Evolutionary conservation across 2,329 filamentous ascomycete species (phyloP).

Genomic region (Penicillium sp.): DNA sequence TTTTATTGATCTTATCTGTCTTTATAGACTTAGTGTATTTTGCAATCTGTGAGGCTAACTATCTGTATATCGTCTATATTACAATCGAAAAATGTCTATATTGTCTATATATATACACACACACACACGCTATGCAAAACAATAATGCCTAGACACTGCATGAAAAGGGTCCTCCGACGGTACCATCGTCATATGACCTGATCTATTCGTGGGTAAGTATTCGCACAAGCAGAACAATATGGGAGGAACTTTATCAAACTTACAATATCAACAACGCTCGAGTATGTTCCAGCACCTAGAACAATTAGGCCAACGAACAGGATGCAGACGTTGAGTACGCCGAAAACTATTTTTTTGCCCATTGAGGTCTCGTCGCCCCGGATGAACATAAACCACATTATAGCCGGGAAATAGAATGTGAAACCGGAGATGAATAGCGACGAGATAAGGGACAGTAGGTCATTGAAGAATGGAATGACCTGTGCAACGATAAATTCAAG

Average conservation of each 20-base stretch:
- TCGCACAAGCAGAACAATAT: background rate
- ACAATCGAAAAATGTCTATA: background rate
- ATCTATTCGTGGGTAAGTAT: background rate
- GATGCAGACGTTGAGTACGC: background rate
- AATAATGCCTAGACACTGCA: background rate
- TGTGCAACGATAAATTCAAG: background rate
- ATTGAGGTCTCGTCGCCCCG: background rate
- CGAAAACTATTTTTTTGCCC: background rate
- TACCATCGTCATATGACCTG: background rate
- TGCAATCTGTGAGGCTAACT: background rate
- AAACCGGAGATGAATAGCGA: background rate
- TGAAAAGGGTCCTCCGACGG: background rate
- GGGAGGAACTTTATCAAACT: background rate
- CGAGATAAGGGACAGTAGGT: background rate
- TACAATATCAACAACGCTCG: background rate
- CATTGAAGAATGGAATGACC: background rate
- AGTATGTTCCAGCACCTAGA: background rate
- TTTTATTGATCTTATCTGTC: background rate
- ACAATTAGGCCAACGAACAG: background rate
- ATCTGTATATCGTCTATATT: background rate
- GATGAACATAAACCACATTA: constrained; percentile 1
- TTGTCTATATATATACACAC: background rate
- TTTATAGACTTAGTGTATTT: background rate
- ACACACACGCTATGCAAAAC: background rate
- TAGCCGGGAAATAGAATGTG: constrained; percentile 1